Conservation (phyloP, 1,284 basidiomycete genomes). For the Boletus sp. region DNA sequence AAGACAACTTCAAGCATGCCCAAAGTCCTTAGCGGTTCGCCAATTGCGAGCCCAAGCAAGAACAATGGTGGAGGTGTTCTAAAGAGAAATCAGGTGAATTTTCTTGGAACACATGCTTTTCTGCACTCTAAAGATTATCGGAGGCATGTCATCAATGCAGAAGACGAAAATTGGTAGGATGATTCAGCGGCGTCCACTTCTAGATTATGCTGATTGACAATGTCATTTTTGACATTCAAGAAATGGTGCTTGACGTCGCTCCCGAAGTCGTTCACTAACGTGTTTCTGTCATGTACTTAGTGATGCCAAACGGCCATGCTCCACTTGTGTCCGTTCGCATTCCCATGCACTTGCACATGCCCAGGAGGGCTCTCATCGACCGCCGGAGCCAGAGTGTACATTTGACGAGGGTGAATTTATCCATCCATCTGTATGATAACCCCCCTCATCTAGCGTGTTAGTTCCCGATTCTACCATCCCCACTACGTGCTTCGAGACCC, state of each 20-base stretch:
- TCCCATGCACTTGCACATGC: conserved; percentile 54
- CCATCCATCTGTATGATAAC: not conserved
- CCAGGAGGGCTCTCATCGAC: conserved; percentile 47
- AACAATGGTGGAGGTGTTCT: conserved; percentile 34
- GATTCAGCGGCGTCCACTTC: conserved; percentile 3
- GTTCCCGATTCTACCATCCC: conserved; percentile 3
- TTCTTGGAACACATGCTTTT: not conserved
- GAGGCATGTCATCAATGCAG: conserved; percentile 53
- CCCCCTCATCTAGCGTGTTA: conserved; percentile 1
- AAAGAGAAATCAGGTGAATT: conserved; percentile 54
- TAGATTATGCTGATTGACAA: not conserved
- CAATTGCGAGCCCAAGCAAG: conserved; percentile 3
- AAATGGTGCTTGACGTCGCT: conserved; percentile 51
- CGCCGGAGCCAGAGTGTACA: conserved; percentile 58
- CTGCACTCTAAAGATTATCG: conserved; percentile 2
- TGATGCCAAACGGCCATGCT: conserved; percentile 67
- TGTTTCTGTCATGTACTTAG: conserved; percentile 33
- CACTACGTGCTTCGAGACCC: conserved; percentile 38
- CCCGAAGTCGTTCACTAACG: conserved; percentile 6
- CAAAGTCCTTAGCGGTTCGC: conserved; percentile 15
- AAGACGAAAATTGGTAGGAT: conserved; percentile 63
- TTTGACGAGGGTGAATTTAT: conserved; percentile 54
- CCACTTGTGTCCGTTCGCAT: conserved; percentile 64
- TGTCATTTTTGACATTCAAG: conserved; percentile 30
- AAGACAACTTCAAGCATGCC: conserved; percentile 17